Conservation (phyloP, 345 rosid species). For the Eucalyptus sp. region DNA sequence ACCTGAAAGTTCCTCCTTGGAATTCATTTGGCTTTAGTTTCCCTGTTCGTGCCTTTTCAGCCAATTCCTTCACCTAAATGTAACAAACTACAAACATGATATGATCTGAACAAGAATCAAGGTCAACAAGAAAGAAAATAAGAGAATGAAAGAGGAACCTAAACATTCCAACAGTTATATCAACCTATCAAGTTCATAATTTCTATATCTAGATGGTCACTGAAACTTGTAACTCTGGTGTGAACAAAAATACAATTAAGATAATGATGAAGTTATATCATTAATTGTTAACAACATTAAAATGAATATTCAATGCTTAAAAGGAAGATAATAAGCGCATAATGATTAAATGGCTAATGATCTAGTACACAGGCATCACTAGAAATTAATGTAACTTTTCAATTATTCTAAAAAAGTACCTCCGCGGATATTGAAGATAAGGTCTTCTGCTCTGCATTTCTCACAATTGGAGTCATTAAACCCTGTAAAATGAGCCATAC, state of each 20-base stretch:
- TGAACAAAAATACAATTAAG: not conserved
- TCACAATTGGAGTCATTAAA: slow-evolving; percentile 85
- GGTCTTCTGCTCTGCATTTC: slow-evolving; percentile 93
- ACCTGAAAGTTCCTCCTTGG: slow-evolving; percentile 99
- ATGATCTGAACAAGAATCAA: not conserved
- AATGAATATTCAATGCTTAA: not conserved
- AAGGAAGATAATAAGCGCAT: not conserved
- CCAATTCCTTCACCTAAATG: slow-evolving; percentile 81
- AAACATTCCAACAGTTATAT: not conserved
- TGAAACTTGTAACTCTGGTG: not conserved
- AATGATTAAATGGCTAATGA: not conserved
- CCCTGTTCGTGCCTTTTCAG: slow-evolving; percentile 86
- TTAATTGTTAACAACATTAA: not conserved
- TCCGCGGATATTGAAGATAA: slow-evolving; percentile 73
- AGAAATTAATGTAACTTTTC: not conserved
- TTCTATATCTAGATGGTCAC: not conserved
- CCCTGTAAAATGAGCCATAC: slow-evolving; percentile 38
- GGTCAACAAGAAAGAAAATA: not conserved
- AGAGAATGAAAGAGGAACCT: not conserved
- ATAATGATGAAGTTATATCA: not conserved
- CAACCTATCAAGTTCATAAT: not conserved
- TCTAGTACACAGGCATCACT: not conserved
- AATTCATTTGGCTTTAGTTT: slow-evolving; percentile 86
- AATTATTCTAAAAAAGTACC: slow-evolving; percentile 20
- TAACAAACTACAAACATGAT: not conserved